Percentiles rank a stretch among this genome's conserved stretches.
Evolutionary conservation across 148 eudicot species (phyloP).

Genomic region (Polygonum maritimum): DNA sequence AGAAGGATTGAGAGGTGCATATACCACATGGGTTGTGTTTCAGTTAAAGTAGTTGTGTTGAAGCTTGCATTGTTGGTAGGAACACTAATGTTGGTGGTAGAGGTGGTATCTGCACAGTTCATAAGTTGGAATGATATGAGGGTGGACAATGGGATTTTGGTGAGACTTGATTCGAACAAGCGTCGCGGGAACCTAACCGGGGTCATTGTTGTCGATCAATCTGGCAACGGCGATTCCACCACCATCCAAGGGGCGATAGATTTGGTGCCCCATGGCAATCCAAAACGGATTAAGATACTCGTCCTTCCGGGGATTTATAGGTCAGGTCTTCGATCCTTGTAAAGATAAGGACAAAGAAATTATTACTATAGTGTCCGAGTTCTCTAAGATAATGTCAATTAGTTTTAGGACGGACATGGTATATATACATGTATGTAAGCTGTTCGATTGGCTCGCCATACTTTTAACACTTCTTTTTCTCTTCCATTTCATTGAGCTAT

Average conservation of each 20-base stretch:
- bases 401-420: not conserved
- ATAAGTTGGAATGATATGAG: constrained; percentile 61
- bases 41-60: not conserved
- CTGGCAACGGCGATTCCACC: constrained; percentile 58
- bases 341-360: not conserved
- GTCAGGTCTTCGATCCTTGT: constrained; percentile 19
- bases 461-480: no score
- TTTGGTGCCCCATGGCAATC: constrained; percentile 60
- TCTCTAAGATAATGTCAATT: not conserved
- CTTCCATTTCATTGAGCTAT: no score
- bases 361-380: not conserved
- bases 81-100: not conserved
- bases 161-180: not conserved
- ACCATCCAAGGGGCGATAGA: constrained; percentile 88
- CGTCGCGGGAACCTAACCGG: constrained; percentile 1
- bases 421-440: no score
- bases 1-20: not conserved
- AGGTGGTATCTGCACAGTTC: not conserved
- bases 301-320: constrained; percentile 89
- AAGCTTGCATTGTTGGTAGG: not conserved
- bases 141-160: constrained; percentile 21
- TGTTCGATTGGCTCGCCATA: no score
- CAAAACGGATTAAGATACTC: constrained; percentile 50
- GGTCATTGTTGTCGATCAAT: constrained; percentile 61
- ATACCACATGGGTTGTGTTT: not conserved